A percentile compares a stretch with the other conserved stretches of the same genome.
Conservation (phyloP, 2,329 filamentous ascomycete genomes). For the Fusarium tanahbumbuense region DNA sequence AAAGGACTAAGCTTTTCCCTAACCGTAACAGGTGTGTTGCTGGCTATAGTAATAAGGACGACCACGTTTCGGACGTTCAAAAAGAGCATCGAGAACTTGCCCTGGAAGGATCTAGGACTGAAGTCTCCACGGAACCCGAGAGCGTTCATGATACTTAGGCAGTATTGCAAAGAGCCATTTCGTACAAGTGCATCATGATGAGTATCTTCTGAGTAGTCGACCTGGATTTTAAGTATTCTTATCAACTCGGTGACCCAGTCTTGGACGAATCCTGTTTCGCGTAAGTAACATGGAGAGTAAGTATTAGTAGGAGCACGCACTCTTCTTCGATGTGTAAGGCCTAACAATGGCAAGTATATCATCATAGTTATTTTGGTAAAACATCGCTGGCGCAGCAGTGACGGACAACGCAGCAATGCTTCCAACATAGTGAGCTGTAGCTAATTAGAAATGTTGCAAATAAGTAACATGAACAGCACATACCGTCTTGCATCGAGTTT, state of each 20-base stretch:
- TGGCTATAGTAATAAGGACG: constrained; percentile 73
- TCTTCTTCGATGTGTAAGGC: constrained; percentile 54
- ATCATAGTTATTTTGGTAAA: constrained; percentile 67
- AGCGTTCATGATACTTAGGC: constrained; percentile 81
- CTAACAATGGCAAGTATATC: constrained; percentile 78
- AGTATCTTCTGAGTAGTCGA: constrained; percentile 85
- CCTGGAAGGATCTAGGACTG: constrained; percentile 70
- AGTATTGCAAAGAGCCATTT: constrained; percentile 78
- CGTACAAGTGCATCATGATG: constrained; percentile 78
- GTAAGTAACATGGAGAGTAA: constrained; percentile 29
- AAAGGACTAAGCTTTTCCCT: constrained; percentile 69
- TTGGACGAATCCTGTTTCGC: constrained; percentile 64
- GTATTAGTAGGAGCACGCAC: constrained; percentile 30
- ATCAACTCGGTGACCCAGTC: constrained; percentile 76
- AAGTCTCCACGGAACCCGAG: constrained; percentile 77
- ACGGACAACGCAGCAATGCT: constrained; percentile 72
- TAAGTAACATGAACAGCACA: neutral
- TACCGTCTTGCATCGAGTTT: constrained; percentile 62
- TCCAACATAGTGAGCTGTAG: constrained; percentile 64
- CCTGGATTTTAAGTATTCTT: constrained; percentile 74
- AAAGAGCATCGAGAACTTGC: constrained; percentile 79
- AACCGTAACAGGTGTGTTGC: constrained; percentile 64
- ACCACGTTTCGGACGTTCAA: constrained; percentile 80
- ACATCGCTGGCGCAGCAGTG: constrained; percentile 59
- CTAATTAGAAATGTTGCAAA: constrained; percentile 20